Conservation (phyloP, 352 stramenopile species). For the Pythium brachiatum region DNA sequence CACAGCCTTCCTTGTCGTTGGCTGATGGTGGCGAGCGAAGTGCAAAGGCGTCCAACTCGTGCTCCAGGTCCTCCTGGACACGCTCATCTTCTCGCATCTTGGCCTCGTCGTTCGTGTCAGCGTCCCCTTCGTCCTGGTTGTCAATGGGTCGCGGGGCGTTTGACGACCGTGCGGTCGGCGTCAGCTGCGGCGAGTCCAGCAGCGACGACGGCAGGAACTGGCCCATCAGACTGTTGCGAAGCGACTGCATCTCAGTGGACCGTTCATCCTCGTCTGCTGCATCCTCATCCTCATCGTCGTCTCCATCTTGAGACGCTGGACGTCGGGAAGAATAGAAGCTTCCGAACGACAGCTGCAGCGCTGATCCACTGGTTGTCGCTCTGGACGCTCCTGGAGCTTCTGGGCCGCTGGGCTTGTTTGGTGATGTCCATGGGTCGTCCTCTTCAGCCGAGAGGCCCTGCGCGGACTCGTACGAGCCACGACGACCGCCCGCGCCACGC, state of each 20-base stretch:
- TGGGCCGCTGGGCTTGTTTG: conserved; percentile 20
- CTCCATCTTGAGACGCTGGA: conserved; percentile 1
- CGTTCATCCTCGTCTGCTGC: conserved; percentile 51
- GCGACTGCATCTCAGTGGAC: conserved; percentile 51
- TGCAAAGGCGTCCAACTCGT: conserved; percentile 18
- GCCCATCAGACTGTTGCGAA: conserved; percentile 71
- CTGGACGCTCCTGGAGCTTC: background rate
- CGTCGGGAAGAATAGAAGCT: conserved; percentile 57
- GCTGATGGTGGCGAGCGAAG: conserved; percentile 6
- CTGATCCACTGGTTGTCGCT: background rate
- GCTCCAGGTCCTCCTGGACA: conserved; percentile 10
- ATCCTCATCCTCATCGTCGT: conserved; percentile 26
- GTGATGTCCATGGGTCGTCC: conserved; percentile 29
- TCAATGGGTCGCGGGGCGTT: background rate
- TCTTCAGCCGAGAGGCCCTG: conserved; percentile 18
- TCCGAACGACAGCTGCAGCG: conserved; percentile 40
- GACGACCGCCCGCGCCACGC: conserved; percentile 2
- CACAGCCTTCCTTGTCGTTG: conserved; percentile 10
- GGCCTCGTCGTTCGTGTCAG: background rate
- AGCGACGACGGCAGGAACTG: conserved; percentile 78
- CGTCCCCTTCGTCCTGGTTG: conserved; percentile 16
- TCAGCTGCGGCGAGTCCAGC: conserved; percentile 79
- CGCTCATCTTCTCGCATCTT: background rate
- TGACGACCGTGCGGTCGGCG: conserved; percentile 39
- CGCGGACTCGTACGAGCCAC: conserved; percentile 21